phyloP scores from a whole-genome alignment of 2,329 filamentous ascomycete species.

The Colletotrichum paranaense region DNA sequence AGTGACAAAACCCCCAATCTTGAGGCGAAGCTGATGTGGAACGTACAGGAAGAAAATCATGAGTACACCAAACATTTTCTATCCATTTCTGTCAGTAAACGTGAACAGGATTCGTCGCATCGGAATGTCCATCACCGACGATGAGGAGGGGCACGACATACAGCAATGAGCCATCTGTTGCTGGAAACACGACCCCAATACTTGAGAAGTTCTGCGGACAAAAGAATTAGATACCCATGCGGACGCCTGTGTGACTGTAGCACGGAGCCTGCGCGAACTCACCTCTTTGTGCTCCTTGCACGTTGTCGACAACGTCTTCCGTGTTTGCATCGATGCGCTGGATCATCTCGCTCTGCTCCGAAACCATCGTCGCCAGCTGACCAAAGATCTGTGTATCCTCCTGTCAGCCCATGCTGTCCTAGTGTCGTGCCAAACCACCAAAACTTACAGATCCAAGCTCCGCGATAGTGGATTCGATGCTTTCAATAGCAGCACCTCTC shows the following conservation, averaged over 20 bases:
- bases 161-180: conserved; percentile 92
- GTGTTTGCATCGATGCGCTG: conserved; percentile 97
- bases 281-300: conserved; percentile 88
- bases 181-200: conserved; percentile 96
- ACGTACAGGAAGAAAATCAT: conserved; percentile 88
- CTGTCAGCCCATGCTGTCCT: conserved; percentile 43
- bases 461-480: conserved; percentile 93
- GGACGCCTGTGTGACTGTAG: background rate
- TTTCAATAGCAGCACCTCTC: conserved; percentile 93
- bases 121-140: background rate
- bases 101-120: background rate
- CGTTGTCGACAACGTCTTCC: conserved; percentile 97
- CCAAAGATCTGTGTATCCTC: conserved; percentile 75
- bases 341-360: conserved; percentile 97
- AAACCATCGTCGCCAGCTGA: conserved; percentile 95
- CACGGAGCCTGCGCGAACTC: background rate
- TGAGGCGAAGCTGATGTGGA: conserved; percentile 44
- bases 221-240: background rate
- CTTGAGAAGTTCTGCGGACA: conserved; percentile 79
- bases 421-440: conserved; percentile 36
- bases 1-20: conserved; percentile 21
- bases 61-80: conserved; percentile 82
- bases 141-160: conserved; percentile 4
- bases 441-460: conserved; percentile 74
- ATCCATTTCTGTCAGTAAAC: conserved; percentile 9